Base-by-base conservation (phyloP, 148 eudicot species). In the Camellia granthamiana region DNA sequence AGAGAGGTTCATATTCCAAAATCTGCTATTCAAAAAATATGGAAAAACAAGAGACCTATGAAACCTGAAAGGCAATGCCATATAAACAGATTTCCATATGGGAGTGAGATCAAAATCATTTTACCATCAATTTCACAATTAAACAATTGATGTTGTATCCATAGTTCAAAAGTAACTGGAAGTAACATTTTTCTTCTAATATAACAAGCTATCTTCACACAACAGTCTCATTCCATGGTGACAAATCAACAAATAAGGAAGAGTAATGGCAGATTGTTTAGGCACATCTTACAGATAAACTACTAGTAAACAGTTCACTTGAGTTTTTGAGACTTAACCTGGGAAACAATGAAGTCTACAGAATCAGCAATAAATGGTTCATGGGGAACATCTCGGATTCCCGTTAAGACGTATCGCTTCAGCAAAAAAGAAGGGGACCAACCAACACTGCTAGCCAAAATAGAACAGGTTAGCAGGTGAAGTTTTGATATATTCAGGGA, bases 321-420 rank as follows among this genome's bases (percentile, higher is more conserved):
- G 43, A 12, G 71, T 14, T 13, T 49, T 78, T 3, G 11, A 52
- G 74, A 73, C 68, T 77, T 80, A 77, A 96, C 99, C 99, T 96
- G 99, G 75, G 99, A 89, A 83, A 96, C 99, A 74, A 93, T 95
- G 68, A 96, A 96, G 85, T 96, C 99, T 56, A 96, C 98, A 63
- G 99, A 94, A 84, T 96, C 99, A 46, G 99, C 99, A 72, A 96
- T 96, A 80, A 96, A 96, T 64, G 99, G 99, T 81, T 96, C 99
- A 68, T 93, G 99, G 46, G 97, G 99, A 70, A 95, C 98, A 81
- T 89, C 92, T n/a, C 86, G 92, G 63, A 96, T 96, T 69, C 99
- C 99, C 19, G 89, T 87, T 80, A 96, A 84, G 84, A 96, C 95
- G 80, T 93, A 88, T 66, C 99, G 88, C 75, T 93, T 93, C 88